Base-by-base conservation (phyloP, 2,329 filamentous ascomycete species). In the Fusarium staphyleae region DNA sequence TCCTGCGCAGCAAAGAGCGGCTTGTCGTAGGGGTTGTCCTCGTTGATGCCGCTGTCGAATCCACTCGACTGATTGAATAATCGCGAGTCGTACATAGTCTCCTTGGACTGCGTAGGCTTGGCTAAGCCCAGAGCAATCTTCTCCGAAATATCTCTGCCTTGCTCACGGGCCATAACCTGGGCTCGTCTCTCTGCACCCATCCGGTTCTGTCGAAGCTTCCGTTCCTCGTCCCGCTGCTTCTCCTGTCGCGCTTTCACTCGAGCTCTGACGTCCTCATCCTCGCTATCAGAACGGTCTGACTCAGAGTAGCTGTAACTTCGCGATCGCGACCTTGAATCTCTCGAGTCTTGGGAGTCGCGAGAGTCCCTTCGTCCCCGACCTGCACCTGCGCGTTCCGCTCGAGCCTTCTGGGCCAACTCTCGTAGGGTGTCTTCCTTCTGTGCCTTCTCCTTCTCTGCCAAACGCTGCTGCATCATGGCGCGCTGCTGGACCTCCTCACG, bases 11-110 rank as follows among this genome's bases (percentile, higher is more conserved):
- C 93, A 72, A 99, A 99, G 7, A 99, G 79, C 15, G 95, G 95
- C 76, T 98, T 98, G 74, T 98, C 95, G 77, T 98, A 99, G 0
- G 88, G 87, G 70, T 99, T 95, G 73, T 99, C 95, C 74, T 99
- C 95, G 73, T 99, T 99, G 81, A 97, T 92, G 1, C 93, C 95
- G 45, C 87, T 84, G 65, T 92, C 88, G 71, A 99, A 96, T 0
- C 95, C 95, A 66, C 89, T 93, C 5, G 87, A 89, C 75, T 96
- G 91, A 75, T 98, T 97, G 77, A 99, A 99, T 24, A 99, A 77
- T 33, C 95, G 83, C 2, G 92, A 96, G 76, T 99, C 95, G 77
- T 96, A 99, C 95, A 98, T 98, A 18, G 90, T 87, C 73, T 99
- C 95, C 48, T 88, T 88, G 43, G 87, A 90, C 70, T 95, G 89